phyloP scores from a whole-genome alignment of 192 early-diverging fungal species.

The Gorgonomyces haynaldii region DNA sequence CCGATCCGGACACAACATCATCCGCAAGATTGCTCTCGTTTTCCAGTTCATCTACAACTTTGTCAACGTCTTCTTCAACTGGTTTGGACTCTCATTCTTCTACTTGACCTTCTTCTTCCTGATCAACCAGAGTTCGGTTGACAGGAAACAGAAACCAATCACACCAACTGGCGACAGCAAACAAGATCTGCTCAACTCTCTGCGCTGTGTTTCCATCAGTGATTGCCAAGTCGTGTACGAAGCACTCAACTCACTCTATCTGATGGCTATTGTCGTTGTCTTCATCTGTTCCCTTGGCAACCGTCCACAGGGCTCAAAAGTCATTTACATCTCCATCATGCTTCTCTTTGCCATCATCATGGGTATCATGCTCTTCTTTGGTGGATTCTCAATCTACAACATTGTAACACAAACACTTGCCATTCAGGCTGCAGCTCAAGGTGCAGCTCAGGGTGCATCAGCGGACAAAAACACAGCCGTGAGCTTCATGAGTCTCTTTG shows the following conservation, averaged over 20 bases:
- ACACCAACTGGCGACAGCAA: constrained; percentile 1
- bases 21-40: constrained; percentile 51
- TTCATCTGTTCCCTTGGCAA: constrained; percentile 35
- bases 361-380: constrained; percentile 13
- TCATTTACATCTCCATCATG: constrained; percentile 16
- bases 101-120: constrained; percentile 51
- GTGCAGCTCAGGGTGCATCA: constrained; percentile 17
- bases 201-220: too few relatives aligned
- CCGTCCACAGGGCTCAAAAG: constrained; percentile 34
- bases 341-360: constrained; percentile 41
- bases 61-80: constrained; percentile 44
- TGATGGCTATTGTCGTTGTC: constrained; percentile 15
- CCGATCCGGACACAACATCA: constrained; percentile 48
- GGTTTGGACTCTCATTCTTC: constrained; percentile 37
- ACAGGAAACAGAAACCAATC: constrained; percentile 1
- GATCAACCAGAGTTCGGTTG: constrained; percentile 4
- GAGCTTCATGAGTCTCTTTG: constrained; percentile 5
- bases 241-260: constrained; percentile 17
- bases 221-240: constrained; percentile 21
- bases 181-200: neutral
- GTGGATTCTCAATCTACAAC: constrained; percentile 10
- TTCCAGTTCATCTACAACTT: constrained; percentile 43
- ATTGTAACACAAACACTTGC: constrained; percentile 4
- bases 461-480: constrained; percentile 17
- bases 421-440: too few relatives aligned